Evolutionary conservation across 352 stramenopile species (phyloP), one percentile per base, ranked within the genome.

Genomic region (Plasmopara halstedii): DNA sequence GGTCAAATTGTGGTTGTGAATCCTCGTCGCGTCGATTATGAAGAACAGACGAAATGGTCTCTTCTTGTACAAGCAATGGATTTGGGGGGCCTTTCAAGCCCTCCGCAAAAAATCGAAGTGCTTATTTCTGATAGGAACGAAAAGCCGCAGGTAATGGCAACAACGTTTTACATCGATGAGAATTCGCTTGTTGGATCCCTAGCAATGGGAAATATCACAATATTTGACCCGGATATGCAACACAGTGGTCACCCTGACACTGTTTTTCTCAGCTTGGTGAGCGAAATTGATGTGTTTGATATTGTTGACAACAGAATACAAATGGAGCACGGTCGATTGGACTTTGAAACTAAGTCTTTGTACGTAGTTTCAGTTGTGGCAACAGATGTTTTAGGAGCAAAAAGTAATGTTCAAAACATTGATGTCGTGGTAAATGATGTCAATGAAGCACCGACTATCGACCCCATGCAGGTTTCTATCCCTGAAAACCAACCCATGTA

Each of bases 81-180:
- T 51, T 45, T 52, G 14, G 51, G 51, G n/a, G 51, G 52, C 1
- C 22, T 65, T 3, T 44, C 35, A 6, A 53, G 38, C 15, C 26
- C 46, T 26, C 9, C 25, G 9, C 56, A 65, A 42, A 33, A 9
- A 18, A 26, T 65, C 26, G 26, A 58, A 6, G 61, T 65, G 18
- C 7, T 26, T 10, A 27, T 65, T 35, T 3, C 8, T 19, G 51
- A 65, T 15, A 39, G 53, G 5, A 65, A 65, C 31, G 56, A 65
- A 34, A 47, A 17, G 0, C 56, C 56, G 17, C 46, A 33, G 22
- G 32, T 65, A 18, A 11, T 14, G 3, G 9, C 17, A 13, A 49
- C 37, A 20, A 53, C 51, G 3, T 53, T 65, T 36, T 58, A 39
- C 22, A 51, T 65, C 23, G 51, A 61, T 13, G 56, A 65, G 13